Evolutionary conservation across 345 rosid species (phyloP), one percentile per base, ranked within the genome.

Genomic region (Mangifera indica): DNA sequence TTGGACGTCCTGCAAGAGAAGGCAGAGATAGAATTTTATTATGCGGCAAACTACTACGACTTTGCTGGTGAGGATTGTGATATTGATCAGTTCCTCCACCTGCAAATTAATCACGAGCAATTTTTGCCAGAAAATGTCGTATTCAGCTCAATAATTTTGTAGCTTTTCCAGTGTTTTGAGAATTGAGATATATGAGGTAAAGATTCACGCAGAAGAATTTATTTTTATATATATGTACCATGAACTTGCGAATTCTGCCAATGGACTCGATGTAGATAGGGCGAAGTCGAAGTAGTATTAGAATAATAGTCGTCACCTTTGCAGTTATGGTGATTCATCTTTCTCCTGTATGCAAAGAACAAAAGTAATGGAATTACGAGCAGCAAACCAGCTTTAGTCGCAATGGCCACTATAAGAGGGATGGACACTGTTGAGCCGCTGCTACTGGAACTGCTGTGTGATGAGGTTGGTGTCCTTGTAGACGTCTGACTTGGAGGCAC

Each of bases 271-370:
- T 34, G 37, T 34, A 0, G 37, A 34, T 34, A 34, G 37, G 37
- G 37, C 37, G 37, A 34, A 7, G 37, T 5, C 37, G 37, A 34
- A 34, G 37, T 34, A 34, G 37, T 3, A 34, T 34, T 34, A 34
- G 37, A 34, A 34, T 34, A 34, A 34, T 34, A n/a, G n/a, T n/a
- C n/a, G n/a, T n/a, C n/a, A n/a, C 79, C 77, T 57, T 71, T 66
- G 77, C 81, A 5, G 37, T 34, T 34, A 34, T 34, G 37, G 42
- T 68, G 56, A 71, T 77, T 86, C 84, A 69, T 89, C 83, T 83
- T 91, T 59, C 82, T 85, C 48, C 80, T 78, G 70, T 82, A 74
- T 58, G 85, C 72, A 25, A 84, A 79, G 34, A 85, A 60, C 56
- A 74, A 69, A 62, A 74, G 69, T 11, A 89, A n/a, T 70, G 84